Evolutionary conservation across 1,284 basidiomycete genomes (phyloP).

Genomic region (Golubevia sp.): DNA sequence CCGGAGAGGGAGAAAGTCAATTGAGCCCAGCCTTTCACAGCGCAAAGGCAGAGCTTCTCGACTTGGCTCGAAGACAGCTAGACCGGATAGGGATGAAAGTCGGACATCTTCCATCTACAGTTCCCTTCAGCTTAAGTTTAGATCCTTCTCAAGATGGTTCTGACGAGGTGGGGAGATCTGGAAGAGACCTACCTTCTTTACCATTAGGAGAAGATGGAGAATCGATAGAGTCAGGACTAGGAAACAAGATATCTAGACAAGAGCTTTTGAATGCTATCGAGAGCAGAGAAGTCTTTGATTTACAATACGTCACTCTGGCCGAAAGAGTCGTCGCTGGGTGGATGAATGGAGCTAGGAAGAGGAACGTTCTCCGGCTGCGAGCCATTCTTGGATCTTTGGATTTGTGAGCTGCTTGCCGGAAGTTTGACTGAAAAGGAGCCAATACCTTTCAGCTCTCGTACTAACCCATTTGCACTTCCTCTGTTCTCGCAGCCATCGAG

Average conservation of each 20-base stretch:
- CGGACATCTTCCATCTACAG: slow-evolving; percentile 35
- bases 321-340: slow-evolving; percentile 32
- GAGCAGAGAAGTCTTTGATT: slow-evolving; percentile 35
- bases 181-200: slow-evolving; percentile 22
- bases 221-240: slow-evolving; percentile 12
- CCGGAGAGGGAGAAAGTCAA: slow-evolving; percentile 16
- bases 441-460: background rate
- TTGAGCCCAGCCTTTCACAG: slow-evolving; percentile 42
- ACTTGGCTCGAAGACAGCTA: slow-evolving; percentile 47
- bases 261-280: slow-evolving; percentile 33
- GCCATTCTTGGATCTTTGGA: slow-evolving; percentile 22
- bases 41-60: slow-evolving; percentile 51
- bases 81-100: slow-evolving; percentile 41
- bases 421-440: too few species aligned
- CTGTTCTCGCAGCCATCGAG: slow-evolving; percentile 15
- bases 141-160: background rate
- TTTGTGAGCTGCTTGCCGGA: slow-evolving; percentile 7
- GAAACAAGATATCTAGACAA: slow-evolving; percentile 12
- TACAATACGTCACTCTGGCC: slow-evolving; percentile 31
- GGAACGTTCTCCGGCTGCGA: slow-evolving; percentile 17
- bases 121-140: slow-evolving; percentile 20
- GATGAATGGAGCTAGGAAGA: slow-evolving; percentile 19
- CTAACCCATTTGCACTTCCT: slow-evolving; percentile 1
- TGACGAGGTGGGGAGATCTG: background rate
- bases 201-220: slow-evolving; percentile 4